Conservation (phyloP, 768 basidiomycete genomes). For the Tephrocybe rancida region DNA sequence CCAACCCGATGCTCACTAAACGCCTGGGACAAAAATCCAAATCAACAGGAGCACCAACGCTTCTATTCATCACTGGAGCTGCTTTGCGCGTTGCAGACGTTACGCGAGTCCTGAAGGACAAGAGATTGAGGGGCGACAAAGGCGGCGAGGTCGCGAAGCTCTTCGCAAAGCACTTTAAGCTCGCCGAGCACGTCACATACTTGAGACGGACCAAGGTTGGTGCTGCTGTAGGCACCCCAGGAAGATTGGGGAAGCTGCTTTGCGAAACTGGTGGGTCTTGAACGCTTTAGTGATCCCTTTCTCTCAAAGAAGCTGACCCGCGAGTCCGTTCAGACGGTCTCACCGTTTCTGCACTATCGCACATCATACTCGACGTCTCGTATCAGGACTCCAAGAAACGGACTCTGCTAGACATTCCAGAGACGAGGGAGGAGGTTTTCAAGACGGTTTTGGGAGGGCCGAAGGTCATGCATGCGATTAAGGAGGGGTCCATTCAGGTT, state of each 20-base stretch:
- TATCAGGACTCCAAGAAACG: conserved; percentile 78
- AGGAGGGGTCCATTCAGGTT: conserved; percentile 75
- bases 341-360: conserved; percentile 72
- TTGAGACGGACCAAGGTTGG: conserved; percentile 85
- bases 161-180: conserved; percentile 94
- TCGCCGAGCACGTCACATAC: conserved; percentile 84
- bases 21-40: conserved; percentile 79
- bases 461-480: conserved; percentile 61
- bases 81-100: conserved; percentile 92
- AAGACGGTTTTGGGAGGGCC: conserved; percentile 67
- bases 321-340: conserved; percentile 58
- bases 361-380: conserved; percentile 81
- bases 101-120: conserved; percentile 71
- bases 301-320: conserved; percentile 6
- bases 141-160: conserved; percentile 93
- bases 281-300: neutral
- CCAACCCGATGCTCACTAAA: conserved; percentile 64
- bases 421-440: conserved; percentile 83
- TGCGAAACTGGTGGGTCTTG: conserved; percentile 60
- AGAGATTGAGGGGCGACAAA: conserved; percentile 73
- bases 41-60: conserved; percentile 79
- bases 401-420: conserved; percentile 77
- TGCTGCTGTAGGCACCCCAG: conserved; percentile 90
- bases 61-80: conserved; percentile 85
- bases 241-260: conserved; percentile 84